These are phyloP conservation scores for Monosporascus cannonballus DNA, from an alignment of 2,329 filamentous ascomycete genomes.

Conservation along the genomic window DNA sequence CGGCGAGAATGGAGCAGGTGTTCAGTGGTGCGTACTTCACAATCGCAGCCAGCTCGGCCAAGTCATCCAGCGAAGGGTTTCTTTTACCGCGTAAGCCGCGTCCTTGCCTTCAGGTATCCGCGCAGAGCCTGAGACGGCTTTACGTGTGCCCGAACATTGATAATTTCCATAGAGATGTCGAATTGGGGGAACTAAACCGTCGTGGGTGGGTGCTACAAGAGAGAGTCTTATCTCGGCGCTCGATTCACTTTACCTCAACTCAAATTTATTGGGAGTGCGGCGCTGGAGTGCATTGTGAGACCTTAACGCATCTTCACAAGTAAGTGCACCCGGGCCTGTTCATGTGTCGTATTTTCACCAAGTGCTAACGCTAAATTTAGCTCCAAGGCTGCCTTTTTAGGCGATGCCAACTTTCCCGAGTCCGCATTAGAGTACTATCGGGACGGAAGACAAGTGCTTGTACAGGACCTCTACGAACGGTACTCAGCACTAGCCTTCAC, in stretches of 20 bases:
- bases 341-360: too few relatives aligned
- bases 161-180: conserved; percentile 17
- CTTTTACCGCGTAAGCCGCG: neutral
- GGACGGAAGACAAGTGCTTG: neutral
- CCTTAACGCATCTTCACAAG: conserved; percentile 1
- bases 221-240: conserved; percentile 17
- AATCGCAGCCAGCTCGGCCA: neutral
- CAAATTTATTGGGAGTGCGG: conserved; percentile 24
- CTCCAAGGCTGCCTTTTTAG: conserved; percentile 2
- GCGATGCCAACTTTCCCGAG: conserved; percentile 4
- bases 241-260: conserved; percentile 19
- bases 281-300: conserved; percentile 4
- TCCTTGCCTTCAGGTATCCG: neutral
- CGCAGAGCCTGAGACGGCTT: neutral
- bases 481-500: conserved; percentile 5
- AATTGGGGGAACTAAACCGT: conserved; percentile 11
- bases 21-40: neutral
- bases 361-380: neutral
- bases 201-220: conserved; percentile 25
- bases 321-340: neutral
- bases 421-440: conserved; percentile 1
- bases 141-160: conserved; percentile 9
- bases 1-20: neutral
- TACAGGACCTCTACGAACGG: conserved; percentile 1
- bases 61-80: neutral